These are phyloP conservation scores for Mycena venus DNA, from an alignment of 768 basidiomycete species.

Conservation along the genomic window DNA sequence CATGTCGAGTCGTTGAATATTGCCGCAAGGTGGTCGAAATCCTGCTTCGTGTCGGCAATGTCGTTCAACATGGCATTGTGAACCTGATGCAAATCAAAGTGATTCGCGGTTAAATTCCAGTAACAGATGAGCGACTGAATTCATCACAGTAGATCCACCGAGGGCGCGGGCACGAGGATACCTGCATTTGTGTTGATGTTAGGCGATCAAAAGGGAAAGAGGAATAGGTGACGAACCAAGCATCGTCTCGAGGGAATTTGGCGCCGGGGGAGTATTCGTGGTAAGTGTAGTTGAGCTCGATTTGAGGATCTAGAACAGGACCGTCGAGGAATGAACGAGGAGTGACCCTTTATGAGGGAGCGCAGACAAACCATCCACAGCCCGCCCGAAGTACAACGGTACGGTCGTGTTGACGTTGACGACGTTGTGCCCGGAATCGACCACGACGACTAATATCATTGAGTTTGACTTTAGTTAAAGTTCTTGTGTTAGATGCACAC, in stretches of 20 bases:
- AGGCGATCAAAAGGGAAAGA: background rate
- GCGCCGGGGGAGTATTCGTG: conserved; percentile 44
- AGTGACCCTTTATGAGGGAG: no score
- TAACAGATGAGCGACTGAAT: no score
- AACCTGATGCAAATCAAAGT: conserved; percentile 26
- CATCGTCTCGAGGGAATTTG: conserved; percentile 35
- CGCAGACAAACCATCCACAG: conserved; percentile 38
- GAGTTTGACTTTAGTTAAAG: no score
- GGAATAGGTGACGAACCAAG: conserved; percentile 33
- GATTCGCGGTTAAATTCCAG: background rate
- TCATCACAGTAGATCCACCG: no score
- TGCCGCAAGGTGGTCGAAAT: conserved; percentile 43
- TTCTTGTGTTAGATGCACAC: conserved; percentile 14
- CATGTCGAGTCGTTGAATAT: conserved; percentile 43
- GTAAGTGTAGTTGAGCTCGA: conserved; percentile 44
- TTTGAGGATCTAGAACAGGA: conserved; percentile 36
- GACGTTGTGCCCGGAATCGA: conserved; percentile 45
- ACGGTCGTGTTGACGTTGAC: conserved; percentile 44
- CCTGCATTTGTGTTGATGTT: no score
- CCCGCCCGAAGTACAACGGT: conserved; percentile 41
- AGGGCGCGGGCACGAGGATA: no score
- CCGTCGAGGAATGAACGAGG: no score
- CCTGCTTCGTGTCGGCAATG: conserved; percentile 38
- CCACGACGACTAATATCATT: conserved; percentile 38
- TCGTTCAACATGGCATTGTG: conserved; percentile 48